Base-by-base conservation (phyloP, 2,329 filamentous ascomycete species). In the Septoria petroselini region DNA sequence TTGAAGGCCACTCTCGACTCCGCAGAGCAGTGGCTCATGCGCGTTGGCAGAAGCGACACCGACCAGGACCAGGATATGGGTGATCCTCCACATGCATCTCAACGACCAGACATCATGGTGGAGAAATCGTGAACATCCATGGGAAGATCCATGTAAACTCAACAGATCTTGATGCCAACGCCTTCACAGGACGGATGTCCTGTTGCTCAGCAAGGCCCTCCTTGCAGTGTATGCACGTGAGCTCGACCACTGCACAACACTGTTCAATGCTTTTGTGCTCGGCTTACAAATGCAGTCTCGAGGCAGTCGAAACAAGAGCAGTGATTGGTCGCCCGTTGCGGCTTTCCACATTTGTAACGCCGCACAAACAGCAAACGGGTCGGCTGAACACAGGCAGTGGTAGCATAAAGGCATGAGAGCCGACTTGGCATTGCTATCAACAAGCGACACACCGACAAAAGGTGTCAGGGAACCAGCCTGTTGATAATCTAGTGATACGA, bases 21-120 rank as follows among this genome's bases (percentile, higher is more conserved):
- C 61, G 93, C 93, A 0, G 91, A 97, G 69, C 82, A 85, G 60
- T 97, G 93, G 93, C 88, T 91, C 58, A 86, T 91, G 18, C 51
- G 57, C 23, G 64, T 60, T 7, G 65, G 65, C n/a, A 45, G 58
- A 47, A 41, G 50, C 23, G 52, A 53, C 38, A 49, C 49, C 33
- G 40, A 44, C 25, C 49, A 51, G 25, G 47, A 56, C 44, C 42
- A 54, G 29, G 30, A 41, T 30, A 57, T 59, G 55, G 25, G 33
- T 3, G 51, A 57, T 29, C 44, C 48, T 33, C 41, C 54, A 42
- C 42, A 41, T 21, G 37, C 29, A 17, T 33, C 43, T 29, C 38
- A 53, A 41, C 45, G 29, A 29, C 47, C 35, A 14, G 51, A 52
- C 23, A 41, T 39, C 25, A 41, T 39, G n/a, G n/a, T n/a, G 21